Percentiles rank a stretch among this genome's conserved stretches.
These are phyloP conservation scores for Mucuna pruriens DNA, from an alignment of 306 rosid species.

Conservation along the genomic window DNA sequence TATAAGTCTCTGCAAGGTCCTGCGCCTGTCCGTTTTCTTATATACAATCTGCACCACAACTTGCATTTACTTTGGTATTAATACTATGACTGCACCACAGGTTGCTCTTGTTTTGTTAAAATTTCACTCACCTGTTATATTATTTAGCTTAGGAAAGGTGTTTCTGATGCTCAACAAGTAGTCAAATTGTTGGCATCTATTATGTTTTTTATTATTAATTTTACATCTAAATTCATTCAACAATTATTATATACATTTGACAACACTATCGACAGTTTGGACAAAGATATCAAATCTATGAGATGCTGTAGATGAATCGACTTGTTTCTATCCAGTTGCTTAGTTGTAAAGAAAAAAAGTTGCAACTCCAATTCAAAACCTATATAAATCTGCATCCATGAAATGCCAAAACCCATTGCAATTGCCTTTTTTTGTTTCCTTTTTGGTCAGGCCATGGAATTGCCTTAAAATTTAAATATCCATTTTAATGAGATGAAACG, in stretches of 20 bases:
- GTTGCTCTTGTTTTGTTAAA: background rate
- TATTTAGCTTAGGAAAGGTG: background rate
- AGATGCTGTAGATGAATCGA: conserved; percentile 11
- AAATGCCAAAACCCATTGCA: background rate
- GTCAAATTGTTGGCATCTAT: background rate
- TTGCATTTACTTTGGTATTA: background rate
- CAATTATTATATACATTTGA: background rate
- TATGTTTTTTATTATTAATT: background rate
- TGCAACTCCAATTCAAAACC: background rate
- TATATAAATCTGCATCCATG: conserved; percentile 19
- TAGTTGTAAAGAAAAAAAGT: conserved; percentile 18
- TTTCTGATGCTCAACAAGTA: background rate
- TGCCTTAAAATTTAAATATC: conserved; percentile 1
- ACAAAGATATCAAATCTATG: conserved; percentile 21
- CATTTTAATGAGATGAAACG: background rate
- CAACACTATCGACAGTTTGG: background rate
- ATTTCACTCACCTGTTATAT: background rate
- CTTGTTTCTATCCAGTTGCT: conserved; percentile 8
- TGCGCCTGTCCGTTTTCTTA: background rate
- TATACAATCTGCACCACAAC: conserved; percentile 2
- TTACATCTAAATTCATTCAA: background rate
- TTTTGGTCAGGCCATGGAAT: background rate
- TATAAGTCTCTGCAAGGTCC: background rate
- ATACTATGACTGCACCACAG: background rate
- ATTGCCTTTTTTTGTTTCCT: background rate